A percentile compares a stretch with the other conserved stretches of the same genome.
Evolutionary conservation across 1,284 basidiomycete species (phyloP).

Genomic region (Kalmanozyma brasiliensis): DNA sequence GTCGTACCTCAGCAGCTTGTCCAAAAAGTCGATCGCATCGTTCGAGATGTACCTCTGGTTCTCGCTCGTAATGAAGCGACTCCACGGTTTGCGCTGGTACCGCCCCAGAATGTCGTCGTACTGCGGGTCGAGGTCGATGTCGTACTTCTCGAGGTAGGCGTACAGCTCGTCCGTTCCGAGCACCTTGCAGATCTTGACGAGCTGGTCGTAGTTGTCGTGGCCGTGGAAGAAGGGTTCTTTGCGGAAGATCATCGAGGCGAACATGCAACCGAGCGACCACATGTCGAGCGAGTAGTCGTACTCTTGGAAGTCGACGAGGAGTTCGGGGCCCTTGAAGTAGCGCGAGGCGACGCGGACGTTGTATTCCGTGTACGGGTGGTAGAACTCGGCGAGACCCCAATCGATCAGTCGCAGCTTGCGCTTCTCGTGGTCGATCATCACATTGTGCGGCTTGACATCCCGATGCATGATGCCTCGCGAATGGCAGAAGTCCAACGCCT

Average conservation of each 20-base stretch:
- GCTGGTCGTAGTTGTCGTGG: conserved; percentile 97
- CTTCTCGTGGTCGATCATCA: conserved; percentile 99
- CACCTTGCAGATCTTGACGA: conserved; percentile 98
- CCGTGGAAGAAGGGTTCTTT: conserved; percentile 99
- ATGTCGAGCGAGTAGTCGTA: conserved; percentile 91
- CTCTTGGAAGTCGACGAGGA: conserved; percentile 97
- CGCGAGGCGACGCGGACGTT: conserved; percentile 96
- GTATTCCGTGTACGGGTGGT: conserved; percentile 96
- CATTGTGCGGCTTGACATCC: conserved; percentile 98
- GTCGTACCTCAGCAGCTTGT: conserved; percentile 94
- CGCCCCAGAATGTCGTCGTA: conserved; percentile 67
- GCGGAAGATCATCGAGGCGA: conserved; percentile 85
- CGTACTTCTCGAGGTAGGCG: conserved; percentile 72
- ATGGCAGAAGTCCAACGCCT: conserved; percentile 97
- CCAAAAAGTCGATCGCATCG: conserved; percentile 79
- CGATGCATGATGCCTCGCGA: conserved; percentile 99
- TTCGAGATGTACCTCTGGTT: conserved; percentile 98
- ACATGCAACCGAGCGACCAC: conserved; percentile 99
- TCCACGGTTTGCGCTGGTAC: conserved; percentile 90
- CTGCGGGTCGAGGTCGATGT: conserved; percentile 74
- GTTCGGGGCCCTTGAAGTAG: conserved; percentile 97
- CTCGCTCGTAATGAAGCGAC: conserved; percentile 72
- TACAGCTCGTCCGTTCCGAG: conserved; percentile 95
- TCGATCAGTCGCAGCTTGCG: conserved; percentile 95
- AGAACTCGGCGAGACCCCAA: conserved; percentile 99